Base-by-base conservation (phyloP, 2,329 filamentous ascomycete species). In the Aureobasidium sp. region DNA sequence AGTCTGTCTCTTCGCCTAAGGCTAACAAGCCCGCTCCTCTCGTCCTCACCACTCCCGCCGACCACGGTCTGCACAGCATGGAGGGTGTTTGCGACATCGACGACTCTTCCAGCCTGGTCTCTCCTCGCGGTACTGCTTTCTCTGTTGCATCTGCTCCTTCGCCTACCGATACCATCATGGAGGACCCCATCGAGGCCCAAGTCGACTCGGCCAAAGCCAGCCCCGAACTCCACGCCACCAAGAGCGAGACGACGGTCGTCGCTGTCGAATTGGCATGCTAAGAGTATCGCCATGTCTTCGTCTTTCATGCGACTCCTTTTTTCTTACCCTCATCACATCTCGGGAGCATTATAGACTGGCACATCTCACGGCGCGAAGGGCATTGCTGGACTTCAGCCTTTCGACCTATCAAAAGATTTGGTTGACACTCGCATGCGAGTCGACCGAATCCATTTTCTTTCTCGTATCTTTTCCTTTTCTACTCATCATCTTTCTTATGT, bases 181-280 rank as follows among this genome's bases (percentile, higher is more conserved):
- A 60, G 36, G 57, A 51, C 2, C 29, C 41, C 2, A 7, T 27
- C n/a, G 59, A 61, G 32, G 10, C 5, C 12, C 39, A 47, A 12
- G 24, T 61, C 48, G 60, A 62, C 51, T 62, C 60, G 2, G 60
- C 60, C 20, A 62, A 56, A 34, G 51, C 48, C 27, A 62, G 59
- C 34, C 59, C 59, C 17, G 47, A 53, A 7, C 59, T 61, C 50
- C 37, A 26, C 10, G 37, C 59, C 12, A 47, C 17, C 12, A 61
- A 52, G 41, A 15, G 27, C 12, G 32, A 44, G 26, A 15, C 36
- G 5, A 44, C 36, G 13, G 57, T 60, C 6, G 1, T 36, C 4
- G 47, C 43, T 29, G 46, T 24, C 15, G 57, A 60, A 24, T 57
- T 57, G 43, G 5, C 32, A 46, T 57, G 53, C 27, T 57, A 44